Base-by-base conservation (phyloP, 495 filamentous ascomycete genomes). In the Patellaria atrata region DNA sequence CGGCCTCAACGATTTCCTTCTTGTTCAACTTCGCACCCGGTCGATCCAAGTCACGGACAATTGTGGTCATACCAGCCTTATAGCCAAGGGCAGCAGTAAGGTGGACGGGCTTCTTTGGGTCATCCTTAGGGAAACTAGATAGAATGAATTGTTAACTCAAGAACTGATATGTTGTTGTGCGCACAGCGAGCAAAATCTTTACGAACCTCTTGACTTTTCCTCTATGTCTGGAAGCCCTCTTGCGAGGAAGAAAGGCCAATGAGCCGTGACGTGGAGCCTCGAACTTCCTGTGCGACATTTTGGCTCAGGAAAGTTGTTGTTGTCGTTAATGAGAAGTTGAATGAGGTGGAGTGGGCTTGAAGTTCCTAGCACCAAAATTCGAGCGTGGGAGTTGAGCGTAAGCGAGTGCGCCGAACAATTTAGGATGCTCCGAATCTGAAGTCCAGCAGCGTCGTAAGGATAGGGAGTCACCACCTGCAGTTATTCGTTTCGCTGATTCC, bases 21-120 rank as follows among this genome's bases (percentile, higher is more conserved):
- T 96, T 96, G 77, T 99, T 82, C 69, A 89, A 79, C 77, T 99
- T 99, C 53, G 91, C 91, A 65, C 91, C 91, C 41, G 91, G 91
- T 60, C 91, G 80, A 75, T 99, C 91, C 58, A 99, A 75, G 65
- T 99, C 91, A 68, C 91, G 91, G 61, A 99, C 91, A 67, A 96
- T 86, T 50, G 91, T 99, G 62, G 83, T 94, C 91, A 99, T 99
- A 68, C 91, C 91, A 58, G 91, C 91, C 82, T 99, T 99, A 79
- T 99, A 99, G 61, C 91, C 91, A 74, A 99, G 85, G 57, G 80
- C 71, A 62, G 91, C 91, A 43, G 91, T 99, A 51, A 99, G 72
- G 71, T 99, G 91, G 64, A 96, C 86, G 53, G 86, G 82, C 73
- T 96, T 89, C 77, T 96, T 96, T 48, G 85, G 67, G 72, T 99